Base-by-base conservation (phyloP, 306 rosid species). In the Dalbergia oliveri region DNA sequence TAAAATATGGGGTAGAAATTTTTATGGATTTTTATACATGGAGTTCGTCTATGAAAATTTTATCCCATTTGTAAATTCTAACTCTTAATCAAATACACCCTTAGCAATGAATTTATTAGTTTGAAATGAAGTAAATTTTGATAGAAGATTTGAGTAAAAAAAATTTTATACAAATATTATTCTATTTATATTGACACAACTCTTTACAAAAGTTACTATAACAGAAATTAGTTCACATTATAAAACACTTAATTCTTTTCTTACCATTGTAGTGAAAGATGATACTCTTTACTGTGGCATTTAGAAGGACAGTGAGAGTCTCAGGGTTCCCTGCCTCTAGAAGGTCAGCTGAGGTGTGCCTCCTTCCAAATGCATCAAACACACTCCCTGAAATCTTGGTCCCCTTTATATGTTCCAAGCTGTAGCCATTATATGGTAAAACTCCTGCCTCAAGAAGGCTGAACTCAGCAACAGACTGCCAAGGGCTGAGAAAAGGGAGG, bases 371-470 rank as follows among this genome's bases (percentile, higher is more conserved):
- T 41, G 21, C 83, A 87, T 93, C 94, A 72, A 91, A 93, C 54
- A 86, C 77, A 43, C 89, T 91, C 5, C 89, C 97, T 53, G 97
- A 91, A 59, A 91, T 41, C 86, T 89, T 93, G 33, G 97, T 93
- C 34, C 97, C 97, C 54, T 83, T 78, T 5, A 91, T 10, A 78
- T 91, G 97, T 47, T 93, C 91, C 81, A 88, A 82, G 62, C 87
- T 91, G 62, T 69, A 93, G 14, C 97, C 94, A 84, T 93, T 93
- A 11, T 88, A 89, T 8, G 97, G 97, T 6, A 85, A 79, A 60
- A 93, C 58, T 19, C 97, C 97, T 43, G 91, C 85, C 75, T 89
- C 97, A 54, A 93, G 93, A 75, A 93, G 86, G 83, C 94, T 87
- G 51, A 93, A 87, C 13, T 90, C 91, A 13, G 88, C 92, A 11